Conservation (phyloP, 164 flowering plant species). For the Stephania yunnanensis region DNA sequence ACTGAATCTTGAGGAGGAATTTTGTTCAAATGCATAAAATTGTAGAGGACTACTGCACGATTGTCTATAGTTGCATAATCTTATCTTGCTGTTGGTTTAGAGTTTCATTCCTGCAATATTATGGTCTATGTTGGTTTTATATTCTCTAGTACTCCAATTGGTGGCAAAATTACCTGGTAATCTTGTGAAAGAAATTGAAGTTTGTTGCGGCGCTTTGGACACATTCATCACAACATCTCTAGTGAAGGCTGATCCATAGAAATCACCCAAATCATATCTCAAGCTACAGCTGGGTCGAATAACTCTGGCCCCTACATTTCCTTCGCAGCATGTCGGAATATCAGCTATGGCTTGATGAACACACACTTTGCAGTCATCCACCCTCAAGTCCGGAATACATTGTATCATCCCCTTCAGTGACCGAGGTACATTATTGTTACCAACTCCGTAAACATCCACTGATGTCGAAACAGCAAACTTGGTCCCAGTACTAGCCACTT, state of each 20-base stretch:
- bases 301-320: not conserved
- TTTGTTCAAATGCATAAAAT: too few species aligned
- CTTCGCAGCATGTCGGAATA: not conserved
- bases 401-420: not conserved
- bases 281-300: not conserved
- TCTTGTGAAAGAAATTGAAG: not conserved
- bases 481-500: not conserved
- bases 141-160: not conserved
- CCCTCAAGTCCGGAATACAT: not conserved
- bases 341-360: not conserved
- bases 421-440: not conserved
- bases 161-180: not conserved
- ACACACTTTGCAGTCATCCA: not conserved
- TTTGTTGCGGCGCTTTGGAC: not conserved
- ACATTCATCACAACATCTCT: too few species aligned
- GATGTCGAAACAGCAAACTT: not conserved
- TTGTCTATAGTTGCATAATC: too few species aligned
- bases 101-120: too few species aligned
- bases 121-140: not conserved
- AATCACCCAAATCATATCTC: not conserved
- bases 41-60: too few species aligned
- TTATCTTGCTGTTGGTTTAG: too few species aligned
- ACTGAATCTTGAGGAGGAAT: too few species aligned
- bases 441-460: not conserved
- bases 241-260: not conserved